These are phyloP conservation scores for Andrographis paniculata DNA, from an alignment of 305 asterid genomes.

Conservation along the genomic window DNA sequence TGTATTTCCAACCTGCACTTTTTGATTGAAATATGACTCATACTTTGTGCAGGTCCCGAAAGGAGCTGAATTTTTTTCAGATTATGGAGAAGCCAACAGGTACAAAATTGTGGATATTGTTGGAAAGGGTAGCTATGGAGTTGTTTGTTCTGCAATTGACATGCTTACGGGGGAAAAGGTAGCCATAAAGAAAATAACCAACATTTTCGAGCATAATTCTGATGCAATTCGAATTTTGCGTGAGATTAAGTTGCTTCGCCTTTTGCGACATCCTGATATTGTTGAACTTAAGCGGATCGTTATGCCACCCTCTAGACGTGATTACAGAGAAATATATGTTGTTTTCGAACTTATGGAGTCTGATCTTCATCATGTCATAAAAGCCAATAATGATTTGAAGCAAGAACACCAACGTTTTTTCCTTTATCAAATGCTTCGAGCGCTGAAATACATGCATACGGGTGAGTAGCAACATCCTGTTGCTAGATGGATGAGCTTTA, in stretches of 20 bases:
- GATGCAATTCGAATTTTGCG: conserved; percentile 93
- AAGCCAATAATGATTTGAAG: conserved; percentile 95
- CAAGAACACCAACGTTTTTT: conserved; percentile 92
- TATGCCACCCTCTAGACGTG: conserved; percentile 88
- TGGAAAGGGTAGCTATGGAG: conserved; percentile 99
- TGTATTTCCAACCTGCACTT: neutral
- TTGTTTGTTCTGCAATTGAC: conserved; percentile 92
- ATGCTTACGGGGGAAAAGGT: conserved; percentile 90
- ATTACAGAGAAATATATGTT: conserved; percentile 84
- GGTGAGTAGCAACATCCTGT: conserved; percentile 32
- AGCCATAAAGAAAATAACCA: conserved; percentile 86
- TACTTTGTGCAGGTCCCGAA: conserved; percentile 46
- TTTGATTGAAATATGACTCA: neutral
- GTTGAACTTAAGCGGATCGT: conserved; percentile 91
- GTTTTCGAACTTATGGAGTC: conserved; percentile 99
- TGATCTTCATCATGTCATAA: conserved; percentile 97
- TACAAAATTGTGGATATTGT: conserved; percentile 83
- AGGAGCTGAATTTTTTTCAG: conserved; percentile 73
- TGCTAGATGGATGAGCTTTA: conserved; percentile 13
- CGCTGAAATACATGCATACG: conserved; percentile 90
- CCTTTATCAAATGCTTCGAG: conserved; percentile 94
- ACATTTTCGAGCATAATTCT: conserved; percentile 81
- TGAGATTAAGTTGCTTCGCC: conserved; percentile 89
- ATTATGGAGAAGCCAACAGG: conserved; percentile 87
- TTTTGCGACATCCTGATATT: conserved; percentile 89